These are phyloP conservation scores for Phaeosphaeria sp. DNA, from an alignment of 2,329 filamentous ascomycete species.

Conservation along the genomic window DNA sequence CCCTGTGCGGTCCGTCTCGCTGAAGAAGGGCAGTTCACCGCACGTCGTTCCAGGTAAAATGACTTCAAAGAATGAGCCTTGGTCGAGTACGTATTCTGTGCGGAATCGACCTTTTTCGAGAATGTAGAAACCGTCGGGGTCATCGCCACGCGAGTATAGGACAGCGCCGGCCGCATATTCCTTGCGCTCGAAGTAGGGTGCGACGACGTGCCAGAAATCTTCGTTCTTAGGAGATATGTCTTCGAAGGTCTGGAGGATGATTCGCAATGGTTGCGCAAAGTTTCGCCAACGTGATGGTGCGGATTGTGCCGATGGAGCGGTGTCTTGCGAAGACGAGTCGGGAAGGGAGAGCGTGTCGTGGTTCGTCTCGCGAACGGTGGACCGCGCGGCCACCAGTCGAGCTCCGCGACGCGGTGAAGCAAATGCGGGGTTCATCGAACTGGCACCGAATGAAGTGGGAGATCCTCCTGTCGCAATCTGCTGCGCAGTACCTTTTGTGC, in stretches of 20 bases:
- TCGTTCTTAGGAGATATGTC: slow-evolving; percentile 85
- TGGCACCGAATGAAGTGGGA: slow-evolving; percentile 32
- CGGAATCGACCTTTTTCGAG: slow-evolving; percentile 88
- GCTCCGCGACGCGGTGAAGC: slow-evolving; percentile 83
- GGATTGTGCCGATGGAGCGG: slow-evolving; percentile 9
- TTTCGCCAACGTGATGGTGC: slow-evolving; percentile 73
- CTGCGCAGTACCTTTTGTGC: slow-evolving; percentile 15
- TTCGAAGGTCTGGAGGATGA: slow-evolving; percentile 96
- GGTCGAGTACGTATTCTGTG: slow-evolving; percentile 88
- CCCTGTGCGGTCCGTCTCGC: slow-evolving; percentile 84
- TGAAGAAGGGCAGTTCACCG: slow-evolving; percentile 95
- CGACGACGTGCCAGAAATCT: slow-evolving; percentile 90
- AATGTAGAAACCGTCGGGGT: slow-evolving; percentile 85
- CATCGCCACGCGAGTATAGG: slow-evolving; percentile 78
- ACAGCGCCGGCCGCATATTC: slow-evolving; percentile 73
- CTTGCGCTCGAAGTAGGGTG: slow-evolving; percentile 75
- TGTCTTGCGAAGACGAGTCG: slow-evolving; percentile 17
- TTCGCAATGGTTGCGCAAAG: slow-evolving; percentile 87
- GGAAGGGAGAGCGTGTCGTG: slow-evolving; percentile 20
- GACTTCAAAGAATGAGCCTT: slow-evolving; percentile 86
- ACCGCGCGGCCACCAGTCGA: slow-evolving; percentile 78
- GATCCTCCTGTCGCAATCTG: slow-evolving; percentile 28
- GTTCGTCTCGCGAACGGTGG: slow-evolving; percentile 68
- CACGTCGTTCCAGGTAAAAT: slow-evolving; percentile 95
- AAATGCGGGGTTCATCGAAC: slow-evolving; percentile 60